A percentile compares a stretch with the other conserved stretches of the same genome.
Evolutionary conservation across 2,329 filamentous ascomycete species (phyloP).

Genomic region (Exophiala oligosperma): DNA sequence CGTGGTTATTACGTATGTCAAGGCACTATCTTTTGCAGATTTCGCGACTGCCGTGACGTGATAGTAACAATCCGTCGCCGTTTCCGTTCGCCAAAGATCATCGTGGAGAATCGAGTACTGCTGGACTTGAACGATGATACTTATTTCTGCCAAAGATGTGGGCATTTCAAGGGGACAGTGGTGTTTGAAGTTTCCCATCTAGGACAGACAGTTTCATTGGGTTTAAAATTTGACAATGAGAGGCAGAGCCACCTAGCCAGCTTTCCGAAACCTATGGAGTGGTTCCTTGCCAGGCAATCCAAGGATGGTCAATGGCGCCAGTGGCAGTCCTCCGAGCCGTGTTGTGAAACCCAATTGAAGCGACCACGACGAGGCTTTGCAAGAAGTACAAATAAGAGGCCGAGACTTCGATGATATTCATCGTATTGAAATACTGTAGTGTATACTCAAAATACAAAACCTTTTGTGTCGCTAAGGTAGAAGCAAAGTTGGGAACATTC

Average conservation of each 20-base stretch:
- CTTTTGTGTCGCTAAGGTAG: too few relatives aligned
- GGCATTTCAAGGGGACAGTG: slow-evolving; percentile 25
- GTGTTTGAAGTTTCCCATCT: slow-evolving; percentile 18
- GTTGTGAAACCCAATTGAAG: background rate
- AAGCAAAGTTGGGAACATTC: too few relatives aligned
- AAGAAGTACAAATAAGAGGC: too few relatives aligned
- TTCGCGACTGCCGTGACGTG: slow-evolving; percentile 12
- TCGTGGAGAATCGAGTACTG: background rate
- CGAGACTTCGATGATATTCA: too few relatives aligned
- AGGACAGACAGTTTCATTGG: slow-evolving; percentile 13
- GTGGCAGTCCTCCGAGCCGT: background rate
- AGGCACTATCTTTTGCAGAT: slow-evolving; percentile 27
- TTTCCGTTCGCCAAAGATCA: slow-evolving; percentile 15
- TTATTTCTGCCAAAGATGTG: slow-evolving; percentile 22
- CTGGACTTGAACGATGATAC: slow-evolving; percentile 15
- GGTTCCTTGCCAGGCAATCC: slow-evolving; percentile 6
- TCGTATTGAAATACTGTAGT: too few relatives aligned
- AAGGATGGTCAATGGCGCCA: background rate
- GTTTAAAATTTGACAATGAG: background rate
- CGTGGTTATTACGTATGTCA: slow-evolving; percentile 21
- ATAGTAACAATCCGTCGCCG: slow-evolving; percentile 12
- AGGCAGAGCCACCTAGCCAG: background rate
- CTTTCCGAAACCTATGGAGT: slow-evolving; percentile 8
- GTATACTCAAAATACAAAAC: too few relatives aligned
- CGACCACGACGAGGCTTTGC: background rate